Percentiles rank a stretch among this genome's conserved stretches.
phyloP scores from a whole-genome alignment of 495 filamentous ascomycete genomes.

The Lasiosphaeris hirsuta region DNA sequence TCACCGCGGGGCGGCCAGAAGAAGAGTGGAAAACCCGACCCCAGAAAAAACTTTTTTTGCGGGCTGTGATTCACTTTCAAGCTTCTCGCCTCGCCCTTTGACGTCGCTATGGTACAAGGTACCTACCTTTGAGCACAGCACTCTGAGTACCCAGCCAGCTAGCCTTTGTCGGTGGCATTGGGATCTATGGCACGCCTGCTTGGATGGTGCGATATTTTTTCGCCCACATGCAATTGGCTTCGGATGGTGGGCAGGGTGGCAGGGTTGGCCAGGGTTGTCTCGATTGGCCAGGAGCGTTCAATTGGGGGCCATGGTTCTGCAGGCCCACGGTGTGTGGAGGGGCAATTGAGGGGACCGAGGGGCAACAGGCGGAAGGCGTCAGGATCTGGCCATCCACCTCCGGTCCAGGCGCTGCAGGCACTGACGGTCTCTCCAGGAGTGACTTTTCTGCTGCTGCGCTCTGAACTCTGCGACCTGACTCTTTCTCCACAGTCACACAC shows the following conservation, averaged over 20 bases:
- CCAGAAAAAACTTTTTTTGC: slow-evolving; percentile 24
- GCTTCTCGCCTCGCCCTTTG: slow-evolving; percentile 19
- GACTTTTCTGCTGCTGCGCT: no score
- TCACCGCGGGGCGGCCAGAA: slow-evolving; percentile 25
- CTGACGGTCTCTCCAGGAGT: no score
- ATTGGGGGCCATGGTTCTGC: slow-evolving; percentile 9
- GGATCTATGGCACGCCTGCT: no score
- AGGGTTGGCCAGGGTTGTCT: background rate
- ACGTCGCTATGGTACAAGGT: slow-evolving; percentile 18
- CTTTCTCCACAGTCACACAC: no score
- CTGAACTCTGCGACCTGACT: no score
- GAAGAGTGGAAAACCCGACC: slow-evolving; percentile 20
- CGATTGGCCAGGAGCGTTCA: slow-evolving; percentile 20
- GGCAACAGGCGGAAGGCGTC: no score
- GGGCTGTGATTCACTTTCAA: slow-evolving; percentile 18
- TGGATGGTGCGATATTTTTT: slow-evolving; percentile 29
- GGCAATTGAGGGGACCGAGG: background rate
- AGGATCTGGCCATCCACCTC: background rate
- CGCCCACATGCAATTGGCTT: slow-evolving; percentile 3
- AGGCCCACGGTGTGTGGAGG: slow-evolving; percentile 3
- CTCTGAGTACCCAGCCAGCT: slow-evolving; percentile 14
- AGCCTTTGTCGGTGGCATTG: slow-evolving; percentile 11
- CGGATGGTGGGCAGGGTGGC: slow-evolving; percentile 15
- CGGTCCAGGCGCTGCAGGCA: background rate
- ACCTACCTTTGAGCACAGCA: background rate